Conservation (phyloP, 768 basidiomycete genomes). For the Boletus eberwhitei region DNA sequence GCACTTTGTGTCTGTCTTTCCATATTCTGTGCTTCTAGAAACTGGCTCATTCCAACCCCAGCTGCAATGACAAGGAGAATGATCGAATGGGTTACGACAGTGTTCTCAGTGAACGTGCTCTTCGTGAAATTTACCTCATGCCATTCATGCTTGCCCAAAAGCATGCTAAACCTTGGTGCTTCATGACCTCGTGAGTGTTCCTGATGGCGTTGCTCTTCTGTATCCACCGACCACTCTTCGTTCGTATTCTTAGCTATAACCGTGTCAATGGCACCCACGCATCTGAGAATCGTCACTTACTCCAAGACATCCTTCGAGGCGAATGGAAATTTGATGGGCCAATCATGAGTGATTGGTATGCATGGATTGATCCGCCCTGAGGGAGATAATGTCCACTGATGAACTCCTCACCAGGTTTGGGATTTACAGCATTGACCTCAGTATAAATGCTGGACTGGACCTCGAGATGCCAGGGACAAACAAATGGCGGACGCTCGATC, state of each 20-base stretch:
- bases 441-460: slow-evolving; percentile 74
- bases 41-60: slow-evolving; percentile 18
- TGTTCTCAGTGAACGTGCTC: slow-evolving; percentile 46
- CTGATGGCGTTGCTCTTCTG: neutral
- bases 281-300: slow-evolving; percentile 58
- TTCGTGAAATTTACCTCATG: slow-evolving; percentile 59
- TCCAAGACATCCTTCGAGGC: slow-evolving; percentile 59
- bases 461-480: slow-evolving; percentile 77
- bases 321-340: slow-evolving; percentile 76
- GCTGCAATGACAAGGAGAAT: slow-evolving; percentile 80
- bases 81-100: slow-evolving; percentile 63
- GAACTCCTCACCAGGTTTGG: slow-evolving; percentile 54
- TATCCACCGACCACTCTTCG: neutral
- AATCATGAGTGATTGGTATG: slow-evolving; percentile 82
- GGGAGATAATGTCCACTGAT: neutral
- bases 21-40: neutral
- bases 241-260: slow-evolving; percentile 48
- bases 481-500: slow-evolving; percentile 72
- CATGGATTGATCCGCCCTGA: neutral
- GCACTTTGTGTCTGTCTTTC: slow-evolving; percentile 63
- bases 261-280: slow-evolving; percentile 74
- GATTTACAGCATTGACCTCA: slow-evolving; percentile 58
- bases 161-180: slow-evolving; percentile 49
- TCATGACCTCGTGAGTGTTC: slow-evolving; percentile 58
- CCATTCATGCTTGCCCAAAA: slow-evolving; percentile 61